Evolutionary conservation across 495 filamentous ascomycete genomes (phyloP).

Genomic region (Penicillium tannophilum): DNA sequence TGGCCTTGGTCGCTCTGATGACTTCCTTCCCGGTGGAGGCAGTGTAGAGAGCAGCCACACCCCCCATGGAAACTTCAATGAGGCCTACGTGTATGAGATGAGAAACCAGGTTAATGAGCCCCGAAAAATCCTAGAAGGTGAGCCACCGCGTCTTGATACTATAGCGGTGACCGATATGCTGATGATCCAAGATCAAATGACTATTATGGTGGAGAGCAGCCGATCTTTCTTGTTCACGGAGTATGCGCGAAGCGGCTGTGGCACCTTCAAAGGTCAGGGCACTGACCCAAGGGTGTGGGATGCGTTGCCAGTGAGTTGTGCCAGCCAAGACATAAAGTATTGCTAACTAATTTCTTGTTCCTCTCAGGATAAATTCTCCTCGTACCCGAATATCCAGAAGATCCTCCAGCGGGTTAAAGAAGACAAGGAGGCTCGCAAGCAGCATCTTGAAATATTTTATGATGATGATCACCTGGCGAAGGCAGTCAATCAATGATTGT

Average conservation of each 20-base stretch:
- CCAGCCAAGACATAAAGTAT: not conserved
- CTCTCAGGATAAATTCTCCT: not conserved
- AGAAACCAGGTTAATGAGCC: conserved; percentile 42
- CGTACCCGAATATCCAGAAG: not conserved
- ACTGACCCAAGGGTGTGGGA: conserved; percentile 48
- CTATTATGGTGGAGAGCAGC: conserved; percentile 46
- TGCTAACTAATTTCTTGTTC: not conserved
- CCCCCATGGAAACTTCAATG: conserved; percentile 45
- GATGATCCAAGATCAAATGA: conserved; percentile 19
- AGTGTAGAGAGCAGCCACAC: conserved; percentile 46
- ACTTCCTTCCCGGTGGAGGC: conserved; percentile 44
- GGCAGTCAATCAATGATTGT: not conserved
- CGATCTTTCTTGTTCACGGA: conserved; percentile 45
- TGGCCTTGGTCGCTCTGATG: conserved; percentile 43
- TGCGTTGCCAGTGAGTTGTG: conserved; percentile 26
- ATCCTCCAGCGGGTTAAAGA: not conserved
- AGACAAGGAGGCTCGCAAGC: not conserved
- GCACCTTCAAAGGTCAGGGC: conserved; percentile 37
- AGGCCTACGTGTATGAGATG: conserved; percentile 45
- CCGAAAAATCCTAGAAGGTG: conserved; percentile 41
- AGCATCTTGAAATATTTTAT: not conserved
- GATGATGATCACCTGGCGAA: not conserved
- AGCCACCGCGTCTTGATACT: not conserved
- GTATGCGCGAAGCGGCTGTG: conserved; percentile 40
- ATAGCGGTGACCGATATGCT: not conserved